Evolutionary conservation across 768 basidiomycete genomes (phyloP), one percentile per base, ranked within the genome.

Genomic region (Hericium coralloides): DNA sequence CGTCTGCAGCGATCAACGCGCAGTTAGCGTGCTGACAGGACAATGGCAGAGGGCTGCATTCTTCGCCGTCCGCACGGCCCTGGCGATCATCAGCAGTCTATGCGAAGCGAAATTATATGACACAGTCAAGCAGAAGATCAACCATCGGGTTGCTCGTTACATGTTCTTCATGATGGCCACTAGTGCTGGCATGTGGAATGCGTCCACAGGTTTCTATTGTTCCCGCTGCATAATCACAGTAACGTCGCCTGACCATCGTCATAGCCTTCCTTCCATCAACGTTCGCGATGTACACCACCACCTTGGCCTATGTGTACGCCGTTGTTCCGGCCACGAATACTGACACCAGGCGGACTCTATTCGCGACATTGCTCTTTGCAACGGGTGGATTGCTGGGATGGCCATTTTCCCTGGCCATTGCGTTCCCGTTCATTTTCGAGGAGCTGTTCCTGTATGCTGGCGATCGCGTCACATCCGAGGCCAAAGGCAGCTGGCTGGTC

Each of bases 101-200:
- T 84, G 84, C 60, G 97, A 99, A 71, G 88, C 83, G 22, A 81
- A 78, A 55, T 82, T 98, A 65, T 98, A 88, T 70, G 82, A 91
- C 47, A 76, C 84, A 3, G 85, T 95, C 20, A 84, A 81, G 23
- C 85, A 88, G 56, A 84, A 82, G 62, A 78, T 98, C 67, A 95
- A 92, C 68, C 86, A 93, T 61, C 79, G 89, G 52, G 90, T 92
- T 23, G 97, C 92, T 12, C 84, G 95, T n/a, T 99, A 99, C 70
- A 75, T 92, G 55, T 83, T 98, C 67, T 90, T 97, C 73, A 83
- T 90, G 71, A 73, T 93, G 60, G 68, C 90, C 41, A 82, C 86
- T 65, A 94, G 85, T 65, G 85, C 95, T 15, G 97, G 94, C 53
- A 93, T 98, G 90, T 99, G 92, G 92, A 90, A 83, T 63, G 88